Evolutionary conservation across 129 eudicot genomes (phyloP), one percentile per base, ranked within the genome.

Genomic region (Centella asiatica): DNA sequence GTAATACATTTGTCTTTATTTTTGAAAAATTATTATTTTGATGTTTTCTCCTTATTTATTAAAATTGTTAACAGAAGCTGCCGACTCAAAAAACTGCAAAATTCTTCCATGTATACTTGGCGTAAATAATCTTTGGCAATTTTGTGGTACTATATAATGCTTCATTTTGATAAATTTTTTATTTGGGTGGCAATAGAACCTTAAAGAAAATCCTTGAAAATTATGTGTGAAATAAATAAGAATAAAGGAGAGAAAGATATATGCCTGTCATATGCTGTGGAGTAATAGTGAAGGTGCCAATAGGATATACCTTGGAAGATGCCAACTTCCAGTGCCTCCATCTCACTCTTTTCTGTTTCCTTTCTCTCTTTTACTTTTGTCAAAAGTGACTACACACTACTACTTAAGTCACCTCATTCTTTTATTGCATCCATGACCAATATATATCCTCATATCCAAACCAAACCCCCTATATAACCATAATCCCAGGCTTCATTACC

Each of bases 301-400:
- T 63, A 78, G 88, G 73, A 81, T 81, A 81, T 81, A 57, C 88
- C 70, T 48, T 66, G 58, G 73, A 81, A 80, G 81, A 71, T 74
- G 75, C 81, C 59, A n/a, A 57, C 37, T 63, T 48, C 50, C 76
- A 20, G 69, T 71, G 40, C 11, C 31, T 67, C 52, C 57, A 5
- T 47, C 51, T 25, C 60, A 47, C 36, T 44, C 33, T 63, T 26
- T 32, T 66, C 47, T 47, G 5, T 37, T 51, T 19, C 10, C n/a
- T 55, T 40, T 76, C 51, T 49, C 60, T 50, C 29, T 61, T 10
- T n/a, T n/a, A n/a, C 65, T 58, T 73, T 65, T 28, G 66, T 58
- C 34, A 75, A 75, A 64, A 40, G 69, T 60, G 66, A 28, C 68
- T 48, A 72, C 64, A 52, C 74, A 68, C 50, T 47, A 61, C 53